Conservation (phyloP, 1,284 basidiomycete species). For the Meira miltonrushii region DNA sequence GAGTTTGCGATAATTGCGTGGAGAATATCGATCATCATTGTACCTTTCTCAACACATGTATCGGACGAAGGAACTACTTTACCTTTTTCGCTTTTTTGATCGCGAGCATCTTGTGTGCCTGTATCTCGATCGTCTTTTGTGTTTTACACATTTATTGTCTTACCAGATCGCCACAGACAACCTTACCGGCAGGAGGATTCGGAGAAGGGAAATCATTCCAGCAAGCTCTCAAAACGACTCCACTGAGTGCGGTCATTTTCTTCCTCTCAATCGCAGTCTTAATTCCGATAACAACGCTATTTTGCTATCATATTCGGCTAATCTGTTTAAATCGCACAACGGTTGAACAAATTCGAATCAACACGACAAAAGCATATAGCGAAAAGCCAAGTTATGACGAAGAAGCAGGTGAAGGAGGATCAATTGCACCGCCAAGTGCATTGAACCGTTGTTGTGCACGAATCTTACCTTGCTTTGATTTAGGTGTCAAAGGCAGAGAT, state of each 20-base stretch:
- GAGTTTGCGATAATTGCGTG: constrained; percentile 52
- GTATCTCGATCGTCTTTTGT: constrained; percentile 24
- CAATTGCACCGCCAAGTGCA: not conserved
- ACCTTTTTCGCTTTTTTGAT: constrained; percentile 45
- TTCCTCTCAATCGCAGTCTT: constrained; percentile 25
- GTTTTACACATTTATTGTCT: constrained; percentile 24
- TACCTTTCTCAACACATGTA: constrained; percentile 51
- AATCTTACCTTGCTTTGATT: constrained; percentile 10
- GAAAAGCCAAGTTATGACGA: constrained; percentile 6
- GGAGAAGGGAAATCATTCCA: constrained; percentile 25
- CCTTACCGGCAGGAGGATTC: constrained; percentile 17
- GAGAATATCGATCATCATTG: constrained; percentile 52
- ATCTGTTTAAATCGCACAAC: constrained; percentile 44
- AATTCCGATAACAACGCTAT: constrained; percentile 32
- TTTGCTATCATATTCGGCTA: constrained; percentile 42
- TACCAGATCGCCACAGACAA: constrained; percentile 18
- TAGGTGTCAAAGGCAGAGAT: constrained; percentile 21
- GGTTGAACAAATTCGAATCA: constrained; percentile 48
- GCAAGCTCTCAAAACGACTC: constrained; percentile 27
- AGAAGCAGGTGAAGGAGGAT: constrained; percentile 1
- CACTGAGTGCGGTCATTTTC: constrained; percentile 42
- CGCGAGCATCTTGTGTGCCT: constrained; percentile 16
- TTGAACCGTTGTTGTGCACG: not conserved
- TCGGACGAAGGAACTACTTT: constrained; percentile 50
- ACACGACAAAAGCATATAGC: constrained; percentile 27